A percentile compares a stretch with the other conserved stretches of the same genome.
phyloP scores from a whole-genome alignment of 2,329 filamentous ascomycete species.

The Alternaria solani region DNA sequence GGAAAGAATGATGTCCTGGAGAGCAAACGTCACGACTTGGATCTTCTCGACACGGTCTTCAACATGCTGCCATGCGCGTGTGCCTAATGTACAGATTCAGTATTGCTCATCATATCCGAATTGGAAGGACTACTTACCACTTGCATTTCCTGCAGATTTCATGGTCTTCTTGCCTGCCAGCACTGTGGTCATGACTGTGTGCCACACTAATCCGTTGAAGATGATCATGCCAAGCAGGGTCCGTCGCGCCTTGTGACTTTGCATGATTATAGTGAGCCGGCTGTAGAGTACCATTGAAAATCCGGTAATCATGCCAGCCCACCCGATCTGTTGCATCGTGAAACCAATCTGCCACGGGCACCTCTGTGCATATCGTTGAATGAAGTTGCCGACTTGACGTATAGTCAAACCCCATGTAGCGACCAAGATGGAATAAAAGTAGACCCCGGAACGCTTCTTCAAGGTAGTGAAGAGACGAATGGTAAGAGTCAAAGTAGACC shows the following conservation, averaged over 20 bases:
- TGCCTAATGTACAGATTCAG: background rate
- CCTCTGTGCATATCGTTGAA: constrained; percentile 48
- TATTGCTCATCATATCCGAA: background rate
- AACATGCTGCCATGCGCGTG: constrained; percentile 3
- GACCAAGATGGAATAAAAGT: constrained; percentile 57
- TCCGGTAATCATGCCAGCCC: constrained; percentile 66
- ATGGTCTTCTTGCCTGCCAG: background rate
- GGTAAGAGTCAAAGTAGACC: constrained; percentile 51
- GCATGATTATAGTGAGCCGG: constrained; percentile 64
- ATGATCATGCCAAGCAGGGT: constrained; percentile 64
- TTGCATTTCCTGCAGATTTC: background rate
- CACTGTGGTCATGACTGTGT: constrained; percentile 59
- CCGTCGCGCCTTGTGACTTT: constrained; percentile 55
- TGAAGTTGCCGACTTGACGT: constrained; percentile 50
- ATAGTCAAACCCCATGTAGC: constrained; percentile 51
- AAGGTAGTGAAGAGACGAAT: constrained; percentile 55
- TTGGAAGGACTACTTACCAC: background rate
- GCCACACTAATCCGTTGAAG: constrained; percentile 59
- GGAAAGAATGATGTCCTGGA: constrained; percentile 41
- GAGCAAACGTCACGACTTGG: constrained; percentile 48
- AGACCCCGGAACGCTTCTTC: constrained; percentile 53
- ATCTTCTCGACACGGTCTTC: constrained; percentile 29
- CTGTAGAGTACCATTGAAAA: constrained; percentile 67
- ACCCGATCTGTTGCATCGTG: constrained; percentile 56
- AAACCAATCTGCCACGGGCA: constrained; percentile 8